Base-by-base conservation (phyloP, 202 grass and related monocot genomes). In the Brachypodium distachyon region DNA sequence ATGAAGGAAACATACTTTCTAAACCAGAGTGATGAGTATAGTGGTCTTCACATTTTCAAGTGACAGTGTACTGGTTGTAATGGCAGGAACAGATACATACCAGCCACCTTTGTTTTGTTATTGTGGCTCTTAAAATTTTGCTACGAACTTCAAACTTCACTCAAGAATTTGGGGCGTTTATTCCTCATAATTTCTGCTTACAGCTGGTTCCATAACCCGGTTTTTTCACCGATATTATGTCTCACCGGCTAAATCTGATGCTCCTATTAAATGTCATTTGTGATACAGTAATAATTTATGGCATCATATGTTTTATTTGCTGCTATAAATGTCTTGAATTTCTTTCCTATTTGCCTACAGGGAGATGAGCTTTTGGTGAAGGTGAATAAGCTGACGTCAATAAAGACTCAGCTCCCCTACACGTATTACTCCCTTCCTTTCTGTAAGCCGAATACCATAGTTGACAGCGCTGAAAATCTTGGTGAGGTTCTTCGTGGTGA, bases 401-500 rank as follows among this genome's bases (percentile, higher is more conserved):
- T 75, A 76, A 98, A 98, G 77, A 94, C 95, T 39, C 95, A 98
- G 55, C 91, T 98, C 25, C 95, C 95, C 4, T 98, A 94, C 46
- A 88, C 91, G 11, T 98, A 94, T 51, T 98, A 98, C 72, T 98
- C 95, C 42, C 82, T 98, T 44, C 95, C 91, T 34, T 98, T 88
- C 72, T 94, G 95, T 74, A 91, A 75, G 51, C 95, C 95, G 25
- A 26, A 27, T 31, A 70, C 54, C 23, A 81, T 98, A 75, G 82
- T 98, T 3, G 95, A 98, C 68, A 98, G 89, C 47, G 65, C 95
- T 22, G 95, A 98, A 78, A 98, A 98, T 79, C 95, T 98, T 61
- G 95, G 95, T 10, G 95, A 98, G 86, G 95, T 98, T 82, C 95
- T 98, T 86, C 89, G 89, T 59, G 95, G 95, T 50, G 95, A 98